Conservation (phyloP, 2,329 filamentous ascomycete genomes). For the Escovopsis sp. region DNA sequence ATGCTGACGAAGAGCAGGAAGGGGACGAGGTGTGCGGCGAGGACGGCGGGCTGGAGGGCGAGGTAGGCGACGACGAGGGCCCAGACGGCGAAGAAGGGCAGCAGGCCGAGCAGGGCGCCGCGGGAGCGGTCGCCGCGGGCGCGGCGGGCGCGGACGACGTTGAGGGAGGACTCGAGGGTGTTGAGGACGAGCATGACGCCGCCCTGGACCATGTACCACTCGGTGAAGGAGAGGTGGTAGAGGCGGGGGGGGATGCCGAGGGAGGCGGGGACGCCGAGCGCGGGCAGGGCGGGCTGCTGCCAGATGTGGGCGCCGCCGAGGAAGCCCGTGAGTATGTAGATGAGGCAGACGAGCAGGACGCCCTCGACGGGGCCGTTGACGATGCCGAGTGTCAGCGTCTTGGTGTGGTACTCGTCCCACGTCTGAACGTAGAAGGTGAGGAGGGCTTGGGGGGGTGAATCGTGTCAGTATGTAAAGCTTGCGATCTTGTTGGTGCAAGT, state of each 20-base stretch:
- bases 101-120: constrained; percentile 65
- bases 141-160: constrained; percentile 71
- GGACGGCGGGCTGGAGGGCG: constrained; percentile 69
- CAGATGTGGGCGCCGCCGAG: constrained; percentile 86
- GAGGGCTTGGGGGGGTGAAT: constrained; percentile 33
- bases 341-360: constrained; percentile 64
- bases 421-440: constrained; percentile 98
- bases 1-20: constrained; percentile 81
- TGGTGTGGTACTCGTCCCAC: constrained; percentile 98
- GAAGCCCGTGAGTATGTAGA: constrained; percentile 73
- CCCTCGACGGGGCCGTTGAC: constrained; percentile 94
- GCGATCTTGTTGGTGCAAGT: constrained; percentile 1
- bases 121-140: constrained; percentile 57
- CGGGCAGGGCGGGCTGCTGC: constrained; percentile 66
- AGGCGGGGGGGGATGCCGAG: constrained; percentile 52
- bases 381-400: constrained; percentile 81
- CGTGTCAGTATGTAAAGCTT: not conserved
- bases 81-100: constrained; percentile 73
- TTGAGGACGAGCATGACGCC: constrained; percentile 55
- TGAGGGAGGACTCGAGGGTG: constrained; percentile 62
- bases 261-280: constrained; percentile 51
- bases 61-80: constrained; percentile 63
- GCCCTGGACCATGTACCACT: constrained; percentile 88
- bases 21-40: constrained; percentile 70
- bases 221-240: constrained; percentile 73